These are phyloP conservation scores for Isatis tinctoria DNA, from an alignment of 345 rosid genomes.

Conservation along the genomic window DNA sequence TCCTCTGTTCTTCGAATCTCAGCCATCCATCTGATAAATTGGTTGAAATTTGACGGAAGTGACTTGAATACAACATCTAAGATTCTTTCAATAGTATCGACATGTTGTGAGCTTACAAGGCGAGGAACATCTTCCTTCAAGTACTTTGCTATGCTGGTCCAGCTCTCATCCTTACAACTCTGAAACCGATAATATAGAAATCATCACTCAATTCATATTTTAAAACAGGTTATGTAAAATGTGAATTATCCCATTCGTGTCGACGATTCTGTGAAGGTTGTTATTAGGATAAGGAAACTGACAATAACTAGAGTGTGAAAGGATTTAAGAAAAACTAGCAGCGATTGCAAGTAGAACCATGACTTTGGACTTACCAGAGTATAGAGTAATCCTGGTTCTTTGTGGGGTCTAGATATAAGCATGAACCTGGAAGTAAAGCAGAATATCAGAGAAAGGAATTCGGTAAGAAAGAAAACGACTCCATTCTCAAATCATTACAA, in stretches of 20 bases:
- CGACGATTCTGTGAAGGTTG: background rate
- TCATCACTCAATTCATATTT: slow-evolving; percentile 5
- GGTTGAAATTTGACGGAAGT: slow-evolving; percentile 61
- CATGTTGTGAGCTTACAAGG: slow-evolving; percentile 56
- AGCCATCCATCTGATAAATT: slow-evolving; percentile 83
- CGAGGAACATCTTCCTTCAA: slow-evolving; percentile 76
- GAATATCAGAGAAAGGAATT: slow-evolving; percentile 4
- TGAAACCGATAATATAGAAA: slow-evolving; percentile 26
- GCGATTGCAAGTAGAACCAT: background rate
- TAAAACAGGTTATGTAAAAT: background rate
- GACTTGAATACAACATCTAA: slow-evolving; percentile 52
- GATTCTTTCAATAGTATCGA: slow-evolving; percentile 49
- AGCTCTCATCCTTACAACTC: slow-evolving; percentile 81
- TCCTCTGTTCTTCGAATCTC: slow-evolving; percentile 73
- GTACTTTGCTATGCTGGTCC: slow-evolving; percentile 66
- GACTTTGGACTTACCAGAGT: slow-evolving; percentile 54
- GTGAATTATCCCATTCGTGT: background rate
- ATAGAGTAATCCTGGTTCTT: slow-evolving; percentile 80
- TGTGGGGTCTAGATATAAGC: slow-evolving; percentile 74
- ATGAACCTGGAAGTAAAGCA: slow-evolving; percentile 57
- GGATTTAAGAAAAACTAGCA: background rate
- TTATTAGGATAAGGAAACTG: background rate
- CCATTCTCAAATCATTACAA: background rate
- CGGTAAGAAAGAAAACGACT: background rate
- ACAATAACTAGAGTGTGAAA: background rate